phyloP scores from a whole-genome alignment of 495 filamentous ascomycete species.

The Massariosphaeria phaeospora region DNA sequence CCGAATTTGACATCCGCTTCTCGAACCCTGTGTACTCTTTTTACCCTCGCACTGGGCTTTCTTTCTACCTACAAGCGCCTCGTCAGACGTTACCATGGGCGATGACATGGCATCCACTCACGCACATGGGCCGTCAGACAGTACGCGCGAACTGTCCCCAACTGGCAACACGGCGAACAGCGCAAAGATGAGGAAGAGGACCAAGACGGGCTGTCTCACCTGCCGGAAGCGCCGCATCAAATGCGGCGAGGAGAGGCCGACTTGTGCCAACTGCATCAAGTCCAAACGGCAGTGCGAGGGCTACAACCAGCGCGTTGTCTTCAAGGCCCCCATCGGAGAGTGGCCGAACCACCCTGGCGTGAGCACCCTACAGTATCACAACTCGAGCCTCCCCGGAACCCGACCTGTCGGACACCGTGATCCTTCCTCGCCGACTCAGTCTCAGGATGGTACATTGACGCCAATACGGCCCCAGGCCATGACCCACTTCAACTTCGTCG shows the following conservation, averaged over 20 bases:
- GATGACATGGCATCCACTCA: constrained; percentile 13
- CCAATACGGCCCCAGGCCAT: constrained; percentile 20
- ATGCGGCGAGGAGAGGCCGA: constrained; percentile 91
- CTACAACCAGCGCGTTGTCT: constrained; percentile 86
- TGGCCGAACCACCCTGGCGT: constrained; percentile 33
- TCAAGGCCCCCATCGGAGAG: constrained; percentile 76
- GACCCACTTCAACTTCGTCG: constrained; percentile 25
- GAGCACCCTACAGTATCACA: constrained; percentile 32
- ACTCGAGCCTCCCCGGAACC: constrained; percentile 30
- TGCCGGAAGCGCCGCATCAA: constrained; percentile 95
- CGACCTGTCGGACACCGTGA: constrained; percentile 3
- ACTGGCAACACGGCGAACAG: constrained; percentile 18
- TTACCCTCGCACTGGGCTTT: neutral
- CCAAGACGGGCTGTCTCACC: constrained; percentile 94
- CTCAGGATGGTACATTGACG: constrained; percentile 3
- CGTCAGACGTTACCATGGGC: neutral
- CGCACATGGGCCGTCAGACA: neutral
- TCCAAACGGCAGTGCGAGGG: constrained; percentile 92
- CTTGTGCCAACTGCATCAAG: constrained; percentile 88
- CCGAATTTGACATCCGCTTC: constrained; percentile 12
- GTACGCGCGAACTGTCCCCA: constrained; percentile 16
- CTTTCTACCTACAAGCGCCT: too few species aligned
- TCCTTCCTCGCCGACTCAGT: constrained; percentile 1
- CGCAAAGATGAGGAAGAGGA: constrained; percentile 61
- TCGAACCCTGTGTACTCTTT: neutral